Conservation (phyloP, 305 asterid species). For the Andrographis paniculata region DNA sequence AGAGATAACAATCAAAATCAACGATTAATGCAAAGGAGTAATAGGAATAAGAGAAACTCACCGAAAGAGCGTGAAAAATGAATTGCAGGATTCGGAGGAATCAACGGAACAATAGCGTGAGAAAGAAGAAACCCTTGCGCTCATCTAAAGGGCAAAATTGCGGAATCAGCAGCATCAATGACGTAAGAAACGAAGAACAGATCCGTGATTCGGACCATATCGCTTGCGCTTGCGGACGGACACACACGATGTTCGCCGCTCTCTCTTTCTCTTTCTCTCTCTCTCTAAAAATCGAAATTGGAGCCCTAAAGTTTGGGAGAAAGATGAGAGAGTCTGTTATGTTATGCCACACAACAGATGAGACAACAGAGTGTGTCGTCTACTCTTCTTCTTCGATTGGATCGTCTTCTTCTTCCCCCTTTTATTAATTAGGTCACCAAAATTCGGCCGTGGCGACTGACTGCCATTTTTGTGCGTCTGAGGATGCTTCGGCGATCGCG, state of each 20-base stretch:
- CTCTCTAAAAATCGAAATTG: conserved; percentile 11
- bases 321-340: conserved; percentile 23
- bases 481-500: conserved; percentile 8
- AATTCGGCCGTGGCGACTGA: too few species aligned
- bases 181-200: conserved; percentile 18
- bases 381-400: too few species aligned
- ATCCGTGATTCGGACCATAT: conserved; percentile 21
- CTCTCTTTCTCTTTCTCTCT: conserved; percentile 16
- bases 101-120: conserved; percentile 5
- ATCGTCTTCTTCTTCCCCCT: neutral
- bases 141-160: conserved; percentile 1
- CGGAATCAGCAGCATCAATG: conserved; percentile 17
- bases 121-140: conserved; percentile 7
- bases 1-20: conserved; percentile 13
- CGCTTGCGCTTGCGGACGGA: too few species aligned
- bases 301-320: conserved; percentile 20
- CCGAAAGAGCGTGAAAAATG: conserved; percentile 9
- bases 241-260: neutral
- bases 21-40: conserved; percentile 7
- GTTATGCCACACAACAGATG: conserved; percentile 16
- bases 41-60: conserved; percentile 15
- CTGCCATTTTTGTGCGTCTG: conserved; percentile 6
- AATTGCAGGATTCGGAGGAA: conserved; percentile 13
- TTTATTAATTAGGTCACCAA: too few species aligned
- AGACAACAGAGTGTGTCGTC: too few species aligned